A percentile compares a stretch with the other conserved stretches of the same genome.
phyloP scores from a whole-genome alignment of 441 rosid species.

The Erodium moschatum region DNA sequence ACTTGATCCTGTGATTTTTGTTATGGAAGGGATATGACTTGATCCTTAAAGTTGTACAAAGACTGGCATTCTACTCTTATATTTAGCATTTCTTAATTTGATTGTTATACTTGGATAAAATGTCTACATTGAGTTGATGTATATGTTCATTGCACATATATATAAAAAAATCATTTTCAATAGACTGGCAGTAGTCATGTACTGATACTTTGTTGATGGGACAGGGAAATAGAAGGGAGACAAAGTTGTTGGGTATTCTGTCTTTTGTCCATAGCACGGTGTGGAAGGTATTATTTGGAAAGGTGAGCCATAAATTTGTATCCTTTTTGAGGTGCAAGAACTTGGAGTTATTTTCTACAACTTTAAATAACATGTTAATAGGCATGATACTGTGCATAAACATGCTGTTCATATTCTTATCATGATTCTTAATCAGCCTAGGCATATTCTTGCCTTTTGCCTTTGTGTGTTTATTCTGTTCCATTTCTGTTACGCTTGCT shows the following conservation, averaged over 20 bases:
- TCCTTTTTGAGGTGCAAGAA: background rate
- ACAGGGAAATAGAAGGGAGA: slow-evolving; percentile 97
- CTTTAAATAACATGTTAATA: too few species aligned
- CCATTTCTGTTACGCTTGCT: slow-evolving; percentile 3
- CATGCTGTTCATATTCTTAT: too few species aligned
- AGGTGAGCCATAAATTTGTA: slow-evolving; percentile 35
- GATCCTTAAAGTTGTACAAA: background rate
- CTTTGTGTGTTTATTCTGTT: background rate
- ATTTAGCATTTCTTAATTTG: background rate
- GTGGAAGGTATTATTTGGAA: slow-evolving; percentile 95
- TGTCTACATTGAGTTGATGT: background rate
- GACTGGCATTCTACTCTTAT: background rate
- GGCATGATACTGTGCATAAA: too few species aligned
- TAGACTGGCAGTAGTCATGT: background rate
- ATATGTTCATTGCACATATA: background rate
- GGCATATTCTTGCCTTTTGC: background rate
- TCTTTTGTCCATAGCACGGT: slow-evolving; percentile 94
- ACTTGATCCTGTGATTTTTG: background rate
- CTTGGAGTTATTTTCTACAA: too few species aligned
- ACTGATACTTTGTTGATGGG: slow-evolving; percentile 10
- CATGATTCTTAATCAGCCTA: too few species aligned
- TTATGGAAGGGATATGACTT: background rate
- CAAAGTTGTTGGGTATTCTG: slow-evolving; percentile 75
- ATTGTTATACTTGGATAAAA: background rate
- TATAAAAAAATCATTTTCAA: background rate